These are phyloP conservation scores for Logfia minima DNA, from an alignment of 129 eudicot genomes.

Conservation along the genomic window DNA sequence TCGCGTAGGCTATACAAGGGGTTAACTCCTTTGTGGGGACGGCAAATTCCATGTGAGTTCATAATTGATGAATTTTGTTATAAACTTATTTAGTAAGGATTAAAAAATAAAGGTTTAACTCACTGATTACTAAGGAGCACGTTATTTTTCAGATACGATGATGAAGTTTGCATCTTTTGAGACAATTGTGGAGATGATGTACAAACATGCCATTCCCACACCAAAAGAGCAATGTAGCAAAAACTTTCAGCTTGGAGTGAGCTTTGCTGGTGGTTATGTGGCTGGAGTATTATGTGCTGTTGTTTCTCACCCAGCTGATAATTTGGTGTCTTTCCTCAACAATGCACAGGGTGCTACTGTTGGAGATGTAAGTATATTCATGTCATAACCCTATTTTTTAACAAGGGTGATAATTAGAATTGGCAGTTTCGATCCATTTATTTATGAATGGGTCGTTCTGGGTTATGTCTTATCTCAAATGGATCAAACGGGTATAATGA, in stretches of 20 bases:
- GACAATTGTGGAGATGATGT: conserved; percentile 61
- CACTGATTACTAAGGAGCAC: not conserved
- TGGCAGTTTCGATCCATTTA: not conserved
- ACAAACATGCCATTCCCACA: conserved; percentile 66
- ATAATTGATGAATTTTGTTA: not conserved
- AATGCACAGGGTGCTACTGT: conserved; percentile 81
- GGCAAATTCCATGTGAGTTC: conserved; percentile 89
- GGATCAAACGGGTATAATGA: not conserved
- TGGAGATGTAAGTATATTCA: conserved; percentile 56
- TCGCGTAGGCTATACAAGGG: conserved; percentile 74
- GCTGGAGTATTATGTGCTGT: conserved; percentile 80
- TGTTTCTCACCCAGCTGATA: conserved; percentile 90
- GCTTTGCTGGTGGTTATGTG: conserved; percentile 82
- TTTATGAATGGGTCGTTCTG: not conserved
- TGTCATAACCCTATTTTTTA: not conserved
- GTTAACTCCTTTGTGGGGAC: conserved; percentile 82
- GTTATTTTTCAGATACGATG: conserved; percentile 62
- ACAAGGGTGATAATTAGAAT: not conserved
- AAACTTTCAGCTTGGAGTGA: conserved; percentile 66
- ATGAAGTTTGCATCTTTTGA: conserved; percentile 92
- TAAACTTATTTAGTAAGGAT: not conserved
- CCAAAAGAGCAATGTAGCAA: conserved; percentile 81
- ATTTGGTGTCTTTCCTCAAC: conserved; percentile 85
- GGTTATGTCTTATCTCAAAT: not conserved
- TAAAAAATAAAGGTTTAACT: no score